Base-by-base conservation (phyloP, 768 basidiomycete species). In the Suillus sp. region DNA sequence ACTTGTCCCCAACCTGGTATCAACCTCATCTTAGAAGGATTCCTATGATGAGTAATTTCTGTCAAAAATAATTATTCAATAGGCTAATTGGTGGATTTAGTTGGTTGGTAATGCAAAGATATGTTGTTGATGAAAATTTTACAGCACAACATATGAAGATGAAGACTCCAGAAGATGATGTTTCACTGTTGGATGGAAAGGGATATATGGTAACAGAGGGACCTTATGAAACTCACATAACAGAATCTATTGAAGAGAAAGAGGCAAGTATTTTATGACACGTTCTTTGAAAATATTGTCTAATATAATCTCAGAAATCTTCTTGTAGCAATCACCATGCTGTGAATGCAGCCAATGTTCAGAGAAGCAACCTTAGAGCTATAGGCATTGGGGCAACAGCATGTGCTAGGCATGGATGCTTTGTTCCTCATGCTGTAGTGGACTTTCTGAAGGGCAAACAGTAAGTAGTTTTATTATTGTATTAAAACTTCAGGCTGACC, bases 381-480 rank as follows among this genome's bases (percentile, higher is more conserved):
- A 74, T 72, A 20, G 72, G 76, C 8, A 67, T 76, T 35, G 75
- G 74, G 7, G 74, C 74, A 8, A 63, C 64, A 59, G 73, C 72
- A 4, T 78, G 74, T 64, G 70, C 69, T 10, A 47, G 69, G 1
- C 76, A 78, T 68, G 75, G 75, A 1, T 74, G 67, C 35, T 77
- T 73, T 65, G 62, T 69, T 11, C 74, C 75, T 20, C 70, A 72
- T 53, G 62, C 66, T 1, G 62, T 74, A 1, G 75, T 77, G 2
- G 74, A 75, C 38, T 73, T 77, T 57, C 71, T 74, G 43, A 70
- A 71, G 37, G 77, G 75, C 8, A 73, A 78, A 59, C 54, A 58
- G 73, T 75, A 20, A 30, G 67, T 57, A 11, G 35, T 37, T 30
- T 8, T 34, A 22, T 25, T 22, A 10, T 34, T 32, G 22, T 30